Evolutionary conservation across 805 yeast species (phyloP).

Genomic region (Myxozyma melibiosi): DNA sequence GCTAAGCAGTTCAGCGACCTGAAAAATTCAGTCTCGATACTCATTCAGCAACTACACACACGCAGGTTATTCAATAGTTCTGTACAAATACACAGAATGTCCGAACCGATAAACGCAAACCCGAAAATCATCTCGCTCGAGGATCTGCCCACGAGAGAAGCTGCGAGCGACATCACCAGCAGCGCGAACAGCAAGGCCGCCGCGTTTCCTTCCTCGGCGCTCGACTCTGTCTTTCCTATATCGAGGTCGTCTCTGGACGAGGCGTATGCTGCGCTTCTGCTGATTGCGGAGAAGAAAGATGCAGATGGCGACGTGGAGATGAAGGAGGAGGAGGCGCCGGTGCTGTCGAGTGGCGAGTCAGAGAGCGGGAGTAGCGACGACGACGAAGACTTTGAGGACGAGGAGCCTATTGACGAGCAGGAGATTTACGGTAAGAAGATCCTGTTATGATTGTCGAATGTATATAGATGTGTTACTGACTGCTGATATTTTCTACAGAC

Average conservation of each 20-base stretch:
- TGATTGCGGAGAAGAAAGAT: constrained; percentile 36
- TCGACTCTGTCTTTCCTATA: constrained; percentile 23
- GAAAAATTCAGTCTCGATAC: too few relatives aligned
- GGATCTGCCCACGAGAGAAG: constrained; percentile 68
- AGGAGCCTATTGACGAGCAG: constrained; percentile 78
- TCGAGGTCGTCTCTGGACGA: background rate
- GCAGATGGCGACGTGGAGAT: constrained; percentile 34
- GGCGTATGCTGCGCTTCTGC: constrained; percentile 26
- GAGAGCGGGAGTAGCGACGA: constrained; percentile 35
- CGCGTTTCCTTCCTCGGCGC: constrained; percentile 20
- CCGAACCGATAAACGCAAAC: constrained; percentile 87
- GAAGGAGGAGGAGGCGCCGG: constrained; percentile 18
- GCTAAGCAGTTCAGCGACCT: too few relatives aligned
- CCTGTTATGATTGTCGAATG: background rate
- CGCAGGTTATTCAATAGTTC: too few relatives aligned
- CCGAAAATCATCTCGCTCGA: constrained; percentile 80
- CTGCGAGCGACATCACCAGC: constrained; percentile 12
- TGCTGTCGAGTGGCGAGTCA: constrained; percentile 25
- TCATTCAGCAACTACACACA: too few relatives aligned
- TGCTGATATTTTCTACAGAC: constrained; percentile 40
- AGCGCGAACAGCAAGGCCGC: background rate
- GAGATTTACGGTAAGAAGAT: constrained; percentile 64
- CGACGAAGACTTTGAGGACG: constrained; percentile 32
- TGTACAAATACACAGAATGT: constrained; percentile 47
- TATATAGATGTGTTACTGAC: background rate